Conservation (phyloP, 805 yeast genomes). For the Metschnikowia bowlesiae region DNA sequence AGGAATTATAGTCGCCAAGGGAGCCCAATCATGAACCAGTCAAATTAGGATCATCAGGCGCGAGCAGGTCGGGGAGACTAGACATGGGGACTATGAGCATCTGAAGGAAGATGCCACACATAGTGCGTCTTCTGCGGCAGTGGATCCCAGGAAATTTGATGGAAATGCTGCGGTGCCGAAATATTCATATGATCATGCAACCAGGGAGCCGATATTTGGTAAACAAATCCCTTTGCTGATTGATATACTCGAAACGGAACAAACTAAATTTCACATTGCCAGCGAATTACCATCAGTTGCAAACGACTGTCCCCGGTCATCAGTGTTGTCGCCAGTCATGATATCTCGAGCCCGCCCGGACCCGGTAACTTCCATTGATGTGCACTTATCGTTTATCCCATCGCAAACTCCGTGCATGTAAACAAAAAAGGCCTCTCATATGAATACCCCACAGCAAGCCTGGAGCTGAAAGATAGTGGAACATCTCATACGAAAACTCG, state of each 20-base stretch:
- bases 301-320: neutral
- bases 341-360: neutral
- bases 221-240: neutral
- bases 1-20: no score
- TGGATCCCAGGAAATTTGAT: neutral
- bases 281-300: neutral
- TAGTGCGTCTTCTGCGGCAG: neutral
- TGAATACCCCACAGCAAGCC: neutral
- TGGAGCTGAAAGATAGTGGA: neutral
- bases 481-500: neutral
- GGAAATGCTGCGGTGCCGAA: neutral
- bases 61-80: no score
- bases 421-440: constrained; percentile 5
- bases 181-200: neutral
- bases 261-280: neutral
- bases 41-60: no score
- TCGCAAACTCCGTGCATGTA: constrained; percentile 15
- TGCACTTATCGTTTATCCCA: constrained; percentile 22
- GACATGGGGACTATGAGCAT: neutral
- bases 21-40: no score
- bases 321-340: constrained; percentile 4
- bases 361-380: constrained; percentile 18
- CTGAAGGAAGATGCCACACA: neutral
- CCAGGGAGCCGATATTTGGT: neutral
- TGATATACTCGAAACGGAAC: neutral